These are phyloP conservation scores for Dalbergia oliveri DNA, from an alignment of 306 rosid genomes.

Conservation along the genomic window DNA sequence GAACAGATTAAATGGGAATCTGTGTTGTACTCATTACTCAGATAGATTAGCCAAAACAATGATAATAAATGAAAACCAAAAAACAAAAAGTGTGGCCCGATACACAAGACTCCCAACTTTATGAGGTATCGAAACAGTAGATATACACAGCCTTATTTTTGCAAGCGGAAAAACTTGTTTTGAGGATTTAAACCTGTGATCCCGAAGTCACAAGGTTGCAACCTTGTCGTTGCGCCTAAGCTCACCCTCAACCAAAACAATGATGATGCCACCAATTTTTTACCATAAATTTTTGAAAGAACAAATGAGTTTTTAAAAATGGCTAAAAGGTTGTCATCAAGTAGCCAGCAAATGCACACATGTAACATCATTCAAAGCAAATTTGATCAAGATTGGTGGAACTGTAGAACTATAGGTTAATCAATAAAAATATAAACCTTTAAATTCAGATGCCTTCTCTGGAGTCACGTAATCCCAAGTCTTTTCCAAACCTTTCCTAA, in stretches of 20 bases:
- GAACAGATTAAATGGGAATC: constrained; percentile 37
- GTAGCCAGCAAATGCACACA: constrained; percentile 25
- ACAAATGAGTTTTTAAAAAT: background rate
- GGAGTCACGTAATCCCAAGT: constrained; percentile 96
- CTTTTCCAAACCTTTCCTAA: constrained; percentile 88
- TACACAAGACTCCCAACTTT: no score
- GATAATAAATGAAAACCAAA: background rate
- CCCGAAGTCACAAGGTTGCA: no score
- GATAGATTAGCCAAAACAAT: constrained; percentile 18
- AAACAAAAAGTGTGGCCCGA: no score
- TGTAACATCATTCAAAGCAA: constrained; percentile 13
- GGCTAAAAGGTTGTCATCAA: constrained; percentile 27
- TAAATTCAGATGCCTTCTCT: constrained; percentile 82
- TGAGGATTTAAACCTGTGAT: no score
- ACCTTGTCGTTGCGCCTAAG: no score
- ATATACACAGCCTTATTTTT: no score
- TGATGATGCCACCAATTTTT: background rate
- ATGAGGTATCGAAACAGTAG: no score
- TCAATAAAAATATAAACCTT: constrained; percentile 63
- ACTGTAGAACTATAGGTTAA: constrained; percentile 24
- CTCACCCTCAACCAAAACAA: no score
- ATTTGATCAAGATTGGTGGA: constrained; percentile 1
- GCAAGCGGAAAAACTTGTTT: no score
- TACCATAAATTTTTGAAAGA: background rate
- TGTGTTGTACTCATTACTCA: background rate